These are phyloP conservation scores for Fusarium coicis DNA, from an alignment of 2,329 filamentous ascomycete genomes.

Conservation along the genomic window DNA sequence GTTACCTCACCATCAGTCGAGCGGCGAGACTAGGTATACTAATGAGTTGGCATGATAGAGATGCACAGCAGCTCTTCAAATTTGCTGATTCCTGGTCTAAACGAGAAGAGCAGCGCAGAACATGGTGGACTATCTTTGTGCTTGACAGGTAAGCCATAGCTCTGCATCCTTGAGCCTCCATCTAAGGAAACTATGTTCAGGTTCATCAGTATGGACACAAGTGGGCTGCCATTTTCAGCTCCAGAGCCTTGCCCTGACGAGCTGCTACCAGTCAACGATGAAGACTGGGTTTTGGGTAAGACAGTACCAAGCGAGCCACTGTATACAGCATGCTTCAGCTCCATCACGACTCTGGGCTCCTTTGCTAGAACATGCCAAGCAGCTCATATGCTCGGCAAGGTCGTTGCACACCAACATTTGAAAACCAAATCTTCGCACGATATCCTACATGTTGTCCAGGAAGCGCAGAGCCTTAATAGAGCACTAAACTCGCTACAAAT, in stretches of 20 bases:
- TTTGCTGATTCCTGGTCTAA: constrained; percentile 6
- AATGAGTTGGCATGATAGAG: neutral
- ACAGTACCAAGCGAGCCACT: constrained; percentile 7
- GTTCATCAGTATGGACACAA: neutral
- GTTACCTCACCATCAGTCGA: constrained; percentile 4
- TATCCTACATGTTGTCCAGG: neutral
- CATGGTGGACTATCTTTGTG: constrained; percentile 11
- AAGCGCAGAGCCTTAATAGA: constrained; percentile 1
- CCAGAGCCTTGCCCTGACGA: constrained; percentile 3
- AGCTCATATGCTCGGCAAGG: constrained; percentile 7
- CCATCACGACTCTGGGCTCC: neutral
- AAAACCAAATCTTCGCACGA: neutral
- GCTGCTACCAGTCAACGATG: constrained; percentile 2
- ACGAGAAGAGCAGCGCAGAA: constrained; percentile 4
- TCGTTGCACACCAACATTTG: neutral
- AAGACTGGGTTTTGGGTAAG: neutral
- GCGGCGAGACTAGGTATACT: constrained; percentile 1
- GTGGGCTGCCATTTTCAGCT: neutral
- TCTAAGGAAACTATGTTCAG: neutral
- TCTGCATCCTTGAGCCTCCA: neutral
- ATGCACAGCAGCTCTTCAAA: constrained; percentile 7
- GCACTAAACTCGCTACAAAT: neutral
- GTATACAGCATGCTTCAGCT: constrained; percentile 5
- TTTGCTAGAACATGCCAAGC: constrained; percentile 12
- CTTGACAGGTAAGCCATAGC: neutral